A percentile compares a stretch with the other conserved stretches of the same genome.
Evolutionary conservation across 1,139 yeast species (phyloP).

Genomic region (Geotrichum citri-aurantii): DNA sequence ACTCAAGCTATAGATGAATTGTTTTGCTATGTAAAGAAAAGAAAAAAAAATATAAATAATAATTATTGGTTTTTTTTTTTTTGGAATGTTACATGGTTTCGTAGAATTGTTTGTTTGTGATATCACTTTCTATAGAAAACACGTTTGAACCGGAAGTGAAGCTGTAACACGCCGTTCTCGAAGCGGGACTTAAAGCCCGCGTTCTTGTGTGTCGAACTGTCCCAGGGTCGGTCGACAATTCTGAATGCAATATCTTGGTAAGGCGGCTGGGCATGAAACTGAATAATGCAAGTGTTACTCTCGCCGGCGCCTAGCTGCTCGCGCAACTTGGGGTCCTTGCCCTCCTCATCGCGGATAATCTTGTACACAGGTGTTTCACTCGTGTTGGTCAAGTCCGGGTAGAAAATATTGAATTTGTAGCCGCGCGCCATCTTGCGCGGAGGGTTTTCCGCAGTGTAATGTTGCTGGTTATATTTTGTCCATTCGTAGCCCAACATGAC

Average conservation of each 20-base stretch:
- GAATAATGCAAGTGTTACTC: conserved; percentile 31
- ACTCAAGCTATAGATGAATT: conserved; percentile 29
- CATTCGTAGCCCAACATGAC: conserved; percentile 37
- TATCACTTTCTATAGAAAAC: conserved; percentile 29
- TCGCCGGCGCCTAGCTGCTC: conserved; percentile 20
- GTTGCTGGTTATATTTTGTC: conserved; percentile 37
- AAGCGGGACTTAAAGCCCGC: conserved; percentile 34
- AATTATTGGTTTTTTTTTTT: background rate
- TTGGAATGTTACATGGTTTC: conserved; percentile 3
- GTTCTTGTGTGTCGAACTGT: conserved; percentile 30
- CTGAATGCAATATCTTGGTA: conserved; percentile 37
- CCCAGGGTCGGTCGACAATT: conserved; percentile 38
- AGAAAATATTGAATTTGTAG: conserved; percentile 36
- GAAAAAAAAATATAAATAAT: background rate
- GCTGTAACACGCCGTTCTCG: conserved; percentile 36
- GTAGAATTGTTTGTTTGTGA: background rate
- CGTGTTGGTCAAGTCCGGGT: conserved; percentile 32
- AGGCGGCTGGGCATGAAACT: conserved; percentile 35
- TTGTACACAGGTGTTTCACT: conserved; percentile 33
- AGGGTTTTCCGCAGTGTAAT: conserved; percentile 34
- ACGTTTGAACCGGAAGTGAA: conserved; percentile 36
- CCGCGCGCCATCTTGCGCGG: conserved; percentile 40
- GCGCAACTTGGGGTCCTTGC: conserved; percentile 15
- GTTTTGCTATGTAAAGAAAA: conserved; percentile 23
- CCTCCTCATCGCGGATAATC: conserved; percentile 26